Evolutionary conservation across 1,139 yeast genomes (phyloP).

Genomic region (Saccharomyces hybrid): DNA sequence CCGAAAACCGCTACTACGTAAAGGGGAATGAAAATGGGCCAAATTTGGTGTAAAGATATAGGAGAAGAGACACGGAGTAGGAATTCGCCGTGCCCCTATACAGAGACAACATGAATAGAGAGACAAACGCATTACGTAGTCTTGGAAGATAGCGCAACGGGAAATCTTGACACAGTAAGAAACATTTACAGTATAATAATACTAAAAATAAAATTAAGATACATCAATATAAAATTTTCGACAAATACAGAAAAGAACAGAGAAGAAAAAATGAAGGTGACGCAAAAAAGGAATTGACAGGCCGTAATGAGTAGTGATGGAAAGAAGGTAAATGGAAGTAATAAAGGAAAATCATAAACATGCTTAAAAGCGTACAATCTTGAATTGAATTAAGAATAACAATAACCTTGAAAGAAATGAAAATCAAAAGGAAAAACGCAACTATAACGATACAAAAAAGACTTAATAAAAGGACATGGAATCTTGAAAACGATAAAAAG

Average conservation of each 20-base stretch:
- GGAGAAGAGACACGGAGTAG: not conserved
- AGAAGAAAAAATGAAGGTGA: not conserved
- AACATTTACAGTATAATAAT: not conserved
- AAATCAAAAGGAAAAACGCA: not conserved
- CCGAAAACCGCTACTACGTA: not conserved
- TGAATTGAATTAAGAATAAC: not conserved
- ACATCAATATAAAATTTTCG: not conserved
- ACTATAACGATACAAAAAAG: not conserved
- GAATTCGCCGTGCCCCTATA: not conserved
- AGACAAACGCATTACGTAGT: not conserved
- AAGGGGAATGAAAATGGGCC: not conserved
- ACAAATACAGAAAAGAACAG: not conserved
- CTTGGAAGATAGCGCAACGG: not conserved
- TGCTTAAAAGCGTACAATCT: not conserved
- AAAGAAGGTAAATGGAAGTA: not conserved
- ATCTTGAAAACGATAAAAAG: not conserved
- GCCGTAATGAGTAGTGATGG: not conserved
- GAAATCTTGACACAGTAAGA: not conserved
- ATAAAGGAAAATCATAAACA: not conserved
- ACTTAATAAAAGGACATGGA: not conserved
- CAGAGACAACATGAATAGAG: not conserved
- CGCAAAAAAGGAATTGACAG: not conserved
- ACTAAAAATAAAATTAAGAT: not conserved
- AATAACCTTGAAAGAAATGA: not conserved
- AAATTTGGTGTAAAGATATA: not conserved